These are phyloP conservation scores for Funneliformis caledonium DNA, from an alignment of 371 early-diverging fungal genomes.

Conservation along the genomic window DNA sequence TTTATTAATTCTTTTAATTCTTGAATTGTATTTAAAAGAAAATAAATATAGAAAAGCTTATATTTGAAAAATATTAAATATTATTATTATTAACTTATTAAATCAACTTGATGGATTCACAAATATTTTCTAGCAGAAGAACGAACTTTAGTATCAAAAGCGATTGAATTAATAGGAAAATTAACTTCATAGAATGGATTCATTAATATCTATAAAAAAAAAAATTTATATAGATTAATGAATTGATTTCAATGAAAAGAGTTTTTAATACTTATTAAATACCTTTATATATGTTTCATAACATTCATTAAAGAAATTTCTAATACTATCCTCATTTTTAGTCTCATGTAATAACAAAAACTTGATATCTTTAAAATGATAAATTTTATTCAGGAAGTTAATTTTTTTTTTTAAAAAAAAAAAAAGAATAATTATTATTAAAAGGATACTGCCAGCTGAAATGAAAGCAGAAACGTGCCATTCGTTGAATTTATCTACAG, in stretches of 20 bases:
- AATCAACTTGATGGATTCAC: neutral
- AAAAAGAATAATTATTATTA: neutral
- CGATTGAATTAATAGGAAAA: conserved; percentile 74
- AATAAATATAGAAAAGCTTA: neutral
- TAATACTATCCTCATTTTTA: conserved; percentile 86
- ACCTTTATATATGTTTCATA: conserved; percentile 94
- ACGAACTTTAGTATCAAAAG: conserved; percentile 84
- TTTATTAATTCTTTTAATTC: neutral
- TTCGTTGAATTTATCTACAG: conserved; percentile 95
- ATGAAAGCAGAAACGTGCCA: conserved; percentile 91
- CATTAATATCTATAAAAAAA: conserved; percentile 64
- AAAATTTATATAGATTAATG: conserved; percentile 8
- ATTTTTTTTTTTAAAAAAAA: neutral
- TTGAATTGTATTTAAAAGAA: neutral
- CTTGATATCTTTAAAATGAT: conserved; percentile 64
- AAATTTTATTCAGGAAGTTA: neutral
- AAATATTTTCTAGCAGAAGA: conserved; percentile 79
- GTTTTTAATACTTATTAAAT: conserved; percentile 21
- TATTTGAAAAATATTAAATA: neutral
- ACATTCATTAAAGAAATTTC: conserved; percentile 86
- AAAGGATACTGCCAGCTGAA: conserved; percentile 76
- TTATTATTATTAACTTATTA: neutral
- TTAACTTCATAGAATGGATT: conserved; percentile 93
- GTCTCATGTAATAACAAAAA: conserved; percentile 93
- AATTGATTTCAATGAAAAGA: no score